A percentile compares a stretch with the other conserved stretches of the same genome.
These are phyloP conservation scores for Mortierella sp. DNA, from an alignment of 371 early-diverging fungal species.

Conservation along the genomic window DNA sequence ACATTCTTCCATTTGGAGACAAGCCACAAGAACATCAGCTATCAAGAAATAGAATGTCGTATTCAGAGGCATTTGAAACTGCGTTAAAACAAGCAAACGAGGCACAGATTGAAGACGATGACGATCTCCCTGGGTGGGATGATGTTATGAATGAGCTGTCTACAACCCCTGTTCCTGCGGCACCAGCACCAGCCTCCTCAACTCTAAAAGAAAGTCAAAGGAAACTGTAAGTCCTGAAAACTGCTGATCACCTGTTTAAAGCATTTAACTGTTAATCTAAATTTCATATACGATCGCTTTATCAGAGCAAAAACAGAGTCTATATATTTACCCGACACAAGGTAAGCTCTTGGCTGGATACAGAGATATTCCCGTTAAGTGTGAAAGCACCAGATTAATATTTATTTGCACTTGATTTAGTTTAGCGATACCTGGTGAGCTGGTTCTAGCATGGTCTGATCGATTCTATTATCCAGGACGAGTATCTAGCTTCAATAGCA, in stretches of 20 bases:
- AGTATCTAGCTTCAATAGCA: constrained; percentile 30
- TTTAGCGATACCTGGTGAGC: constrained; percentile 43
- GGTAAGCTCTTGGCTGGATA: constrained; percentile 2
- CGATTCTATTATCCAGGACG: constrained; percentile 42
- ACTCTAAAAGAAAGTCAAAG: neutral
- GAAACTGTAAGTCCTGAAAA: constrained; percentile 1
- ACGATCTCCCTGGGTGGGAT: constrained; percentile 39
- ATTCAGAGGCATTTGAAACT: constrained; percentile 7
- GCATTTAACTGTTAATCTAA: too few species aligned
- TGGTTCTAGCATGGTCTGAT: constrained; percentile 30
- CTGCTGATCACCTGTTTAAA: neutral
- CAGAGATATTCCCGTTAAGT: too few species aligned
- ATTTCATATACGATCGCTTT: too few species aligned
- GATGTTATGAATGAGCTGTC: constrained; percentile 24
- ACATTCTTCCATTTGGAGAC: constrained; percentile 34
- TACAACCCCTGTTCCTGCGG: neutral
- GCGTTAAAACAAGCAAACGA: constrained; percentile 29
- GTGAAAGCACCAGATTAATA: too few species aligned
- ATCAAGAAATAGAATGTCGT: neutral
- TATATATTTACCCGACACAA: constrained; percentile 23
- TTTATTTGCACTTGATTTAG: constrained; percentile 3
- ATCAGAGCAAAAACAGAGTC: constrained; percentile 10
- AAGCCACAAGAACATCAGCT: constrained; percentile 9
- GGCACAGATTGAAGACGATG: constrained; percentile 43
- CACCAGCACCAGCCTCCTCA: neutral